Evolutionary conservation across 2,329 filamentous ascomycete genomes (phyloP), one percentile per base, ranked within the genome.

Genomic region (Paraphoma sp.): DNA sequence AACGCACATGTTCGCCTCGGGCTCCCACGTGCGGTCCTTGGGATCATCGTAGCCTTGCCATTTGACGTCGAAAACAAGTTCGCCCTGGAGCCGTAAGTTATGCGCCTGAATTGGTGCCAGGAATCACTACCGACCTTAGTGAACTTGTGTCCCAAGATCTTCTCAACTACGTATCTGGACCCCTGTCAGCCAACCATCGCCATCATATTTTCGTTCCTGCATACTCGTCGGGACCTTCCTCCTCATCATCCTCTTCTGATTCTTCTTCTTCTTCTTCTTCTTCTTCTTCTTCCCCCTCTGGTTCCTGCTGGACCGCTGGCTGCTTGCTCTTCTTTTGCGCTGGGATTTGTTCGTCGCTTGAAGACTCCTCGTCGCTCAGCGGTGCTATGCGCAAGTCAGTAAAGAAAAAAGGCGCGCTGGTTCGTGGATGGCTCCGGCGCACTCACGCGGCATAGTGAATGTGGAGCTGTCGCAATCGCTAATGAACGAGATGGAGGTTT

Each of bases 41-140:
- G 87, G 86, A 59, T 87, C 84, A 0, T 90, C 86, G 59, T 89
- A 95, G 3, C 91, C 91, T 62, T 91, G 86, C 91, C 91, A 95
- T 68, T 94, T 93, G 36, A 95, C 89, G 49, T 89, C 83, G 69
- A 89, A 93, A 45, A 83, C 82, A 0, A 71, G 54, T 9, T 50
- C 50, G 56, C 67, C 67, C 68, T 70, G 47, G 9, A 29, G 12
- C 16, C 28, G 46, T 67, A 18, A 69, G 61, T 52, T 33, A 45
- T 48, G 36, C n/a, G 31, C 30, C 45, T 51, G 14, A n/a, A n/a
- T n/a, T n/a, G 31, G 17, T 12, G 38, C 69, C 81, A 56, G 80
- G 30, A 1, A 14, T 31, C 11, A 38, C 84, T 81, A 23, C 57
- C 9, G 29, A 68, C 68, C 50, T 64, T 68, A 23, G 51, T 45